Evolutionary conservation across 306 rosid genomes (phyloP).

Genomic region (Quercus alba): DNA sequence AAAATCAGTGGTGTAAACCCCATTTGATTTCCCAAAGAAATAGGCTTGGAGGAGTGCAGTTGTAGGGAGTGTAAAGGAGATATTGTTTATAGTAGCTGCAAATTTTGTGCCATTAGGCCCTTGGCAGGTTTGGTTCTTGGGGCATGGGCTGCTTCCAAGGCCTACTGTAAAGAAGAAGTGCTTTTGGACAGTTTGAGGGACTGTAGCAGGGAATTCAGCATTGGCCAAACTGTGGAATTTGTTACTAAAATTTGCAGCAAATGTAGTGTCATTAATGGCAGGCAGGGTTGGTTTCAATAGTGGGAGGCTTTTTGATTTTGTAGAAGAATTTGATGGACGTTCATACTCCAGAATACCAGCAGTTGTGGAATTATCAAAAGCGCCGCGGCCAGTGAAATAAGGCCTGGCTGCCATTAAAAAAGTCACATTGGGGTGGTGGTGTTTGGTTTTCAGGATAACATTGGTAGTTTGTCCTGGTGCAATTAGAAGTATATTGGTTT

Average conservation of each 20-base stretch:
- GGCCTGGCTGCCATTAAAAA: too few species aligned
- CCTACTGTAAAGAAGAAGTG: slow-evolving; percentile 29
- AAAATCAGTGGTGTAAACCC: slow-evolving; percentile 11
- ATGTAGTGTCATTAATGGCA: slow-evolving; percentile 23
- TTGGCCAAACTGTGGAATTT: slow-evolving; percentile 28
- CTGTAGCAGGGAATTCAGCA: slow-evolving; percentile 7
- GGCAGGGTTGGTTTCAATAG: slow-evolving; percentile 1
- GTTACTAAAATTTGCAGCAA: slow-evolving; percentile 18
- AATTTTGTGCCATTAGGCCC: too few species aligned
- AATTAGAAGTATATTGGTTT: too few species aligned
- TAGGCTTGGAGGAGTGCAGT: slow-evolving; percentile 21
- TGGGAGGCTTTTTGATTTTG: too few species aligned
- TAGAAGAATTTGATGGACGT: too few species aligned
- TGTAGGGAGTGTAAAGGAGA: slow-evolving; percentile 17
- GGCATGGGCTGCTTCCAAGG: slow-evolving; percentile 19
- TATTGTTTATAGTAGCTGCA: slow-evolving; percentile 1
- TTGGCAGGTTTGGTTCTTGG: too few species aligned
- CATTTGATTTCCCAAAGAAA: slow-evolving; percentile 28
- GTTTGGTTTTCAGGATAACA: slow-evolving; percentile 18
- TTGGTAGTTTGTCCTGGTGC: slow-evolving; percentile 27
- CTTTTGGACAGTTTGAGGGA: slow-evolving; percentile 22
- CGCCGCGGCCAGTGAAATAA: too few species aligned
- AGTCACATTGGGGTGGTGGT: neutral
- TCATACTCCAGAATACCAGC: too few species aligned
- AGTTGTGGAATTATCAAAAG: too few species aligned